Evolutionary conservation across 2,329 filamentous ascomycete species (phyloP).

Genomic region (Exophiala sideris): DNA sequence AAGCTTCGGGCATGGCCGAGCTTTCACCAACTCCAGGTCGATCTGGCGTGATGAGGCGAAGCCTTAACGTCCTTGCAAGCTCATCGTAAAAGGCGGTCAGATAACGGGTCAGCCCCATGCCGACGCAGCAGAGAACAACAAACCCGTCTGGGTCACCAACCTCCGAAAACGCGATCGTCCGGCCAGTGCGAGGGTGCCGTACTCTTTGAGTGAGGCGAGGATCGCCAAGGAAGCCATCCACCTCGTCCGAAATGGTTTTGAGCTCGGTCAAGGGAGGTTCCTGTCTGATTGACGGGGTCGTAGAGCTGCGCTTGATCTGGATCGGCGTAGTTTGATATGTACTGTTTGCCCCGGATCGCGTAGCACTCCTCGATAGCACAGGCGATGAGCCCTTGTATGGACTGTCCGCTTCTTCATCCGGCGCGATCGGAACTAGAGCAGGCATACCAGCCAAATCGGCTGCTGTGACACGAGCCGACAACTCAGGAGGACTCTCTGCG

Average conservation of each 20-base stretch:
- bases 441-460: conserved; percentile 24
- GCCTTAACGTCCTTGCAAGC: conserved; percentile 78
- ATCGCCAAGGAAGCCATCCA: conserved; percentile 78
- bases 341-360: conserved; percentile 15
- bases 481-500: conserved; percentile 8
- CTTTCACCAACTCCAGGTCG: conserved; percentile 91
- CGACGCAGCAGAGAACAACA: conserved; percentile 93
- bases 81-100: conserved; percentile 98
- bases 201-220: conserved; percentile 86
- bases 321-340: conserved; percentile 8
- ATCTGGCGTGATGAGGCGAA: conserved; percentile 90
- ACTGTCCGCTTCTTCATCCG: conserved; percentile 6
- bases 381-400: not conserved
- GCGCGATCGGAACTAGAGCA: conserved; percentile 9
- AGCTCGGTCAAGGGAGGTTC: conserved; percentile 51
- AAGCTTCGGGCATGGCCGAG: conserved; percentile 75
- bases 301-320: conserved; percentile 15
- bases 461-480: conserved; percentile 18
- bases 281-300: conserved; percentile 6
- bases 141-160: conserved; percentile 89
- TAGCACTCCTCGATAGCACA: conserved; percentile 4
- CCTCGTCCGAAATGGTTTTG: conserved; percentile 84
- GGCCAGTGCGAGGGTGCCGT: conserved; percentile 76
- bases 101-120: conserved; percentile 94
- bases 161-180: conserved; percentile 91